A percentile compares a stretch with the other conserved stretches of the same genome.
phyloP scores from a whole-genome alignment of 768 basidiomycete genomes.

The Tephrocybe sp. region DNA sequence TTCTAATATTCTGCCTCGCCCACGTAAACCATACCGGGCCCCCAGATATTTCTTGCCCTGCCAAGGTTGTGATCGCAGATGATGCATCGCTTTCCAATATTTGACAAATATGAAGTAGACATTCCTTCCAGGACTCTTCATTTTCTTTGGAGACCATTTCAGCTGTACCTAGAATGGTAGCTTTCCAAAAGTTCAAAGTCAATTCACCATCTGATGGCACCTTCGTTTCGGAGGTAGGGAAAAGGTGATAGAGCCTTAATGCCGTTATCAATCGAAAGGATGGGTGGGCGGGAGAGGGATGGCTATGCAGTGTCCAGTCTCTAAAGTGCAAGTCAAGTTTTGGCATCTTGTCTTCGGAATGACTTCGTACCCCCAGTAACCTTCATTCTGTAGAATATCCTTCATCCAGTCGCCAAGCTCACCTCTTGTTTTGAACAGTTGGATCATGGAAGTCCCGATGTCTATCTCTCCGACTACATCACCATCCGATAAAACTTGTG shows the following conservation, averaged over 20 bases:
- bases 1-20: constrained; percentile 33
- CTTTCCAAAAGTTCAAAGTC: constrained; percentile 47
- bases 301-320: constrained; percentile 74
- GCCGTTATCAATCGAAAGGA: constrained; percentile 78
- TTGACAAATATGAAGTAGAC: constrained; percentile 32
- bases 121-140: constrained; percentile 44
- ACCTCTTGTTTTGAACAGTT: constrained; percentile 44
- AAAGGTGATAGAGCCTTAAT: constrained; percentile 61
- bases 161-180: constrained; percentile 46
- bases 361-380: constrained; percentile 79
- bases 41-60: neutral
- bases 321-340: constrained; percentile 35
- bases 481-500: constrained; percentile 24
- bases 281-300: constrained; percentile 62
- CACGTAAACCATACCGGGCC: constrained; percentile 10
- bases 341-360: neutral
- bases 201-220: constrained; percentile 24
- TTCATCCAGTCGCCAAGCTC: constrained; percentile 44
- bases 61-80: constrained; percentile 4
- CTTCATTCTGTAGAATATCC: constrained; percentile 51
- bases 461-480: constrained; percentile 54
- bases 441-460: constrained; percentile 52
- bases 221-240: constrained; percentile 25
- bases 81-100: constrained; percentile 14
- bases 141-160: constrained; percentile 46